phyloP scores from a whole-genome alignment of 305 asterid species.

The Rubia peregrina region DNA sequence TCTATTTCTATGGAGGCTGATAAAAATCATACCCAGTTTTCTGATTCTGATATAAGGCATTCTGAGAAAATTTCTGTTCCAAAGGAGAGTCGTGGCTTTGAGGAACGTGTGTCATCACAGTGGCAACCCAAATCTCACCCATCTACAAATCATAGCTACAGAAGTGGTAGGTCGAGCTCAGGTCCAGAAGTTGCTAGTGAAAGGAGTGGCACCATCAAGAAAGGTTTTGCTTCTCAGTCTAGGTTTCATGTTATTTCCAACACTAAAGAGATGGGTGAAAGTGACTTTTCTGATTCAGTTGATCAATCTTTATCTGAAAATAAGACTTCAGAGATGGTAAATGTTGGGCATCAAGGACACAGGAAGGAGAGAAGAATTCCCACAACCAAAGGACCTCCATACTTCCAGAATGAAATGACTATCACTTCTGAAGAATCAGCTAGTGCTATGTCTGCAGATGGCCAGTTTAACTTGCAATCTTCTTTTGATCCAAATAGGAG shows the following conservation, averaged over 20 bases:
- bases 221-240: conserved; percentile 40
- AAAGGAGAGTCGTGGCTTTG: conserved; percentile 43
- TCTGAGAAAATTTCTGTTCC: conserved; percentile 33
- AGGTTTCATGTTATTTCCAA: conserved; percentile 27
- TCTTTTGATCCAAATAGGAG: conserved; percentile 44
- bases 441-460: conserved; percentile 26
- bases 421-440: conserved; percentile 33
- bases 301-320: conserved; percentile 30
- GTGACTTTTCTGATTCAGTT: conserved; percentile 22
- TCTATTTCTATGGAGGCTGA: conserved; percentile 34
- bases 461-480: conserved; percentile 34
- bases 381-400: conserved; percentile 39
- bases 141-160: conserved; percentile 34
- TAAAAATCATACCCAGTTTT: conserved; percentile 29
- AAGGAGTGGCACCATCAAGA: conserved; percentile 29
- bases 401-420: conserved; percentile 47
- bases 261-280: conserved; percentile 25
- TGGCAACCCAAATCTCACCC: conserved; percentile 79
- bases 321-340: conserved; percentile 29
- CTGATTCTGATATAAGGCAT: conserved; percentile 34
- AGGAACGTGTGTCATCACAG: conserved; percentile 49
- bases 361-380: conserved; percentile 46
- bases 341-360: conserved; percentile 31
- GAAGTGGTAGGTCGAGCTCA: conserved; percentile 32
- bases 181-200: conserved; percentile 34